phyloP scores from a whole-genome alignment of 2,329 filamentous ascomycete genomes.

The Ceratocystis cacaofunesta region DNA sequence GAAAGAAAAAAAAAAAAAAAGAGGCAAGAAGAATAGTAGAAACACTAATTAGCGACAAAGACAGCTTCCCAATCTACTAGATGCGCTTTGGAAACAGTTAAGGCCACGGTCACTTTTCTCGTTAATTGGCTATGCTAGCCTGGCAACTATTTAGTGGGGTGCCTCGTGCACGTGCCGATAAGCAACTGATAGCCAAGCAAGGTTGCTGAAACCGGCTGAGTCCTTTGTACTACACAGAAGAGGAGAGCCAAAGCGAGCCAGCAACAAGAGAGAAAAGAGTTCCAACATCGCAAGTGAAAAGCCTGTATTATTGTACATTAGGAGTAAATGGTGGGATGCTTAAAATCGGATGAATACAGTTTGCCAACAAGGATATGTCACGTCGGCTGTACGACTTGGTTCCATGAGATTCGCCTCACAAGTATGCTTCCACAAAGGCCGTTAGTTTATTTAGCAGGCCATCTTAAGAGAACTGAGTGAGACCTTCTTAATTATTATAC shows the following conservation, averaged over 20 bases:
- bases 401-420: background rate
- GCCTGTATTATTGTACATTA: background rate
- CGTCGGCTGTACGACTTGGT: background rate
- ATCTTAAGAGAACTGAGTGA: background rate
- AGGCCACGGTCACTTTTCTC: slow-evolving; percentile 10
- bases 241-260: background rate
- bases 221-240: background rate
- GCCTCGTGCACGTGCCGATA: background rate
- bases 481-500: background rate
- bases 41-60: background rate
- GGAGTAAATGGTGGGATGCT: background rate
- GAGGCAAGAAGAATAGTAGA: background rate
- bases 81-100: slow-evolving; percentile 6
- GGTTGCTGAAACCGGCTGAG: background rate
- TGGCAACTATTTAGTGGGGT: background rate
- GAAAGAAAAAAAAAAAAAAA: background rate
- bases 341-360: slow-evolving; percentile 1
- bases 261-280: background rate
- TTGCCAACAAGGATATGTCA: background rate
- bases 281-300: background rate
- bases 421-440: background rate
- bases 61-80: background rate
- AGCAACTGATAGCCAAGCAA: background rate
- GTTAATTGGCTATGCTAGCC: background rate
- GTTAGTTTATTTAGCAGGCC: background rate